Evolutionary conservation across 2,329 filamentous ascomycete genomes (phyloP).

Genomic region (Sporothrix curviconia): DNA sequence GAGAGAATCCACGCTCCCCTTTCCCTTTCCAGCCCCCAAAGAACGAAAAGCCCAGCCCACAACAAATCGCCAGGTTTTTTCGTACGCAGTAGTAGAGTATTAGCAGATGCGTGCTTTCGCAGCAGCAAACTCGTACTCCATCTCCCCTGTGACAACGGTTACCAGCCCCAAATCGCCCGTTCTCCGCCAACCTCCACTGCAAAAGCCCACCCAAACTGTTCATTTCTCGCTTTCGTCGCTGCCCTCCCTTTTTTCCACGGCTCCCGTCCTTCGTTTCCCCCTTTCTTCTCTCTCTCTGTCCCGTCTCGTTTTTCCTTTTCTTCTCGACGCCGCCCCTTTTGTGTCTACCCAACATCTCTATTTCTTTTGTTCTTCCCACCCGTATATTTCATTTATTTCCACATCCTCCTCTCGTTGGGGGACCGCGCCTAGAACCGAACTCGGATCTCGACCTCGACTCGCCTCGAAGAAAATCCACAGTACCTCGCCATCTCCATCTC

Average conservation of each 20-base stretch:
- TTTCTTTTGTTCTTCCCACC: no score
- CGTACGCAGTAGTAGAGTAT: no score
- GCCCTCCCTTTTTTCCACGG: neutral
- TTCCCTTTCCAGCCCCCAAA: neutral
- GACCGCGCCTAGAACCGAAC: no score
- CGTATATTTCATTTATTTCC: neutral
- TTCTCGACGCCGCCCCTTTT: neutral
- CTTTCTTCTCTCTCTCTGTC: no score
- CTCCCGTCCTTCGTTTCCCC: neutral
- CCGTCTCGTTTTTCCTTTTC: no score
- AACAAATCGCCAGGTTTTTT: neutral
- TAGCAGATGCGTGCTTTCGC: no score
- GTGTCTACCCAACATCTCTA: neutral
- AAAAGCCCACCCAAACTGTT: conserved; percentile 2
- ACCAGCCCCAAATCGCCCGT: neutral
- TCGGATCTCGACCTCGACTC: no score
- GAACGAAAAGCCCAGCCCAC: neutral
- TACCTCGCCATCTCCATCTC: no score
- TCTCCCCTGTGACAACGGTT: neutral
- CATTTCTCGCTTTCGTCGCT: neutral
- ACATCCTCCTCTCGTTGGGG: neutral
- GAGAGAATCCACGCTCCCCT: no score
- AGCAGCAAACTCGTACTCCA: neutral
- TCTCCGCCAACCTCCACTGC: conserved; percentile 1
- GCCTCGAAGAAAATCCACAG: no score